These are phyloP conservation scores for Coemansia sp. DNA, from an alignment of 192 early-diverging fungal species.

Conservation along the genomic window DNA sequence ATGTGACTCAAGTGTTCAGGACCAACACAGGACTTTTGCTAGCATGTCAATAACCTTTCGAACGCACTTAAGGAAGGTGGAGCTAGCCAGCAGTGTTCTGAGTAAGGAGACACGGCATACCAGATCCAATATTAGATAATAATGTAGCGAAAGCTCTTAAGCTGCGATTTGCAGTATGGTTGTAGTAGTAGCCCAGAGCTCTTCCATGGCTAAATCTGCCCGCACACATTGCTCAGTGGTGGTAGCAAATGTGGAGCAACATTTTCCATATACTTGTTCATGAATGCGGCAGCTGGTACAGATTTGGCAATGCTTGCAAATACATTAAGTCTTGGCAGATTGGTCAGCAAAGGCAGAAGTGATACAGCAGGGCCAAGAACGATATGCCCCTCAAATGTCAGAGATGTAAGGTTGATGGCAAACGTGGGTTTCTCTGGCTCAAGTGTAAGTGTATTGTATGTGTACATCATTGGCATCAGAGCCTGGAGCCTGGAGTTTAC, in stretches of 20 bases:
- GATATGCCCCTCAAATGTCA: neutral
- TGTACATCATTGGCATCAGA: constrained; percentile 5
- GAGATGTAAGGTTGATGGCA: neutral
- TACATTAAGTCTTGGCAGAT: neutral
- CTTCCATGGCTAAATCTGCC: neutral
- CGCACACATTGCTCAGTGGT: neutral
- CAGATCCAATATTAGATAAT: neutral
- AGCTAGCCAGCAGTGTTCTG: neutral
- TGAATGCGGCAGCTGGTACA: neutral
- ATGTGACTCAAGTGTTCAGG: neutral
- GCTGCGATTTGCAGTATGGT: neutral
- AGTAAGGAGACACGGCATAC: neutral
- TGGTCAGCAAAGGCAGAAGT: neutral
- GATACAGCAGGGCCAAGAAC: neutral
- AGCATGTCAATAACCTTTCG: neutral
- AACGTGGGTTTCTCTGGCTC: neutral
- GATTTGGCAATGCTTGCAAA: neutral
- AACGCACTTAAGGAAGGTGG: neutral
- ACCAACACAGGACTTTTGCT: neutral
- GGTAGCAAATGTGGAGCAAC: neutral
- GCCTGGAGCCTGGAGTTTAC: neutral
- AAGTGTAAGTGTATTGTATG: neutral
- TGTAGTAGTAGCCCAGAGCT: neutral
- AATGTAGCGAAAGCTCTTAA: neutral
- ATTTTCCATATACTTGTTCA: neutral